Evolutionary conservation across 108 stramenopile genomes (phyloP), one percentile per base, ranked within the genome.

Genomic region (Nitzschia sp.): DNA sequence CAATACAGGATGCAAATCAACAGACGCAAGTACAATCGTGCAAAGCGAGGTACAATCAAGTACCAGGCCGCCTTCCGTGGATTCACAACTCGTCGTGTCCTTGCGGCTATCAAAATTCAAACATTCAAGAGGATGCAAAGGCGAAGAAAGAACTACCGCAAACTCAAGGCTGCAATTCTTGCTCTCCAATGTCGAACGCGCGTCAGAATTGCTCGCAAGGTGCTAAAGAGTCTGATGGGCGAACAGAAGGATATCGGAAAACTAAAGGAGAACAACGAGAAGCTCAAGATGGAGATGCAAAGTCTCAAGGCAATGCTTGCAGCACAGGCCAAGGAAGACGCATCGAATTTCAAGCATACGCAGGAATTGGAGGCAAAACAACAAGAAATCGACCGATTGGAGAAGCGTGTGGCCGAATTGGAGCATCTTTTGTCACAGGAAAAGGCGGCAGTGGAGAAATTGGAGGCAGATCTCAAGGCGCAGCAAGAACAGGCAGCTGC

Each of bases 241-340:
- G 92, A 92, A 64, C 88, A 90, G 70, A 93, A 93, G 77, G 87
- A 92, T 70, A 82, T 96, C 59, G 92, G 90, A 59, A 93, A 93
- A 62, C 74, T 96, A 56, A 86, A 90, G 68, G 75, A 83, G 60
- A 86, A 92, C 75, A 93, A 93, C 70, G 92, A 92, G 63, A 90
- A 88, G 61, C 80, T 93, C 56, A 96, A 93, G 75, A 76, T 78
- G 75, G 95, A 96, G 74, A 96, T 96, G 92, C 86, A 87, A 26
- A 92, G 89, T 82, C 82, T 96, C 45, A 92, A 89, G 53, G 92
- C 92, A 31, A 96, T 96, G 95, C 80, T 93, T 85, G 78, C 84
- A 58, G 90, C 92, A 17, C 88, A 92, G 62, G 90, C 94, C 4
- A 84, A 88, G 46, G 83, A 82, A 70, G 81, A 71, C 54, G 83